Evolutionary conservation across 768 basidiomycete species (phyloP).

Genomic region (Hypholoma fasciculare): DNA sequence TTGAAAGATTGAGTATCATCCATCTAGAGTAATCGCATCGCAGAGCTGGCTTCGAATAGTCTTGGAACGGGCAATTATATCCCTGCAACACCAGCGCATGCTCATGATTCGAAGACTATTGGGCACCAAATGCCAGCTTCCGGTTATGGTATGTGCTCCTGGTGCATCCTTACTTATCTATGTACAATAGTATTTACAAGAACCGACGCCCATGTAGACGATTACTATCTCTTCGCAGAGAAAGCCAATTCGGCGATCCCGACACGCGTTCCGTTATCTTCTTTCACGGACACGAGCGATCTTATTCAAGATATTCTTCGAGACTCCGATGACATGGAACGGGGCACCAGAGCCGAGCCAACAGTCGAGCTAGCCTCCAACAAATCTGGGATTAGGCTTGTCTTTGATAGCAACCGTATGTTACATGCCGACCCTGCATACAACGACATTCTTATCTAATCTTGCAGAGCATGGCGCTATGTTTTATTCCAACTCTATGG

Average conservation of each 20-base stretch:
- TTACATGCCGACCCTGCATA: slow-evolving; percentile 8
- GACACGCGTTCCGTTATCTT: slow-evolving; percentile 44
- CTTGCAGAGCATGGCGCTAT: slow-evolving; percentile 68
- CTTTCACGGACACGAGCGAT: slow-evolving; percentile 44
- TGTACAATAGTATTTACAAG: not conserved
- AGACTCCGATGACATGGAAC: slow-evolving; percentile 29
- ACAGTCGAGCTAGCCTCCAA: slow-evolving; percentile 55
- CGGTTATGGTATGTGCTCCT: slow-evolving; percentile 55
- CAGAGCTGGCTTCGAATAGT: slow-evolving; percentile 48
- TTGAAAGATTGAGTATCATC: not conserved
- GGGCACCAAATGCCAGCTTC: slow-evolving; percentile 54
- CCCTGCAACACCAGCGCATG: slow-evolving; percentile 47
- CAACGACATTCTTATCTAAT: not conserved
- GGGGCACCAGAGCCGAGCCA: slow-evolving; percentile 35
- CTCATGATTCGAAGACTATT: slow-evolving; percentile 50
- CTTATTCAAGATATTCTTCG: slow-evolving; percentile 43
- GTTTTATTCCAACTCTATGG: slow-evolving; percentile 67
- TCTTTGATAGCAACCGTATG: slow-evolving; percentile 74
- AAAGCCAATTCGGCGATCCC: slow-evolving; percentile 38
- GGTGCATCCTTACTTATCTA: not conserved
- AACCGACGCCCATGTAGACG: slow-evolving; percentile 39
- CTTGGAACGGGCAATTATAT: slow-evolving; percentile 56
- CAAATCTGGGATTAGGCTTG: slow-evolving; percentile 58
- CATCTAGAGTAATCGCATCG: slow-evolving; percentile 50
- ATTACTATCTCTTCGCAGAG: slow-evolving; percentile 60